phyloP scores from a whole-genome alignment of 495 filamentous ascomycete species.

The Penicillium steckii region DNA sequence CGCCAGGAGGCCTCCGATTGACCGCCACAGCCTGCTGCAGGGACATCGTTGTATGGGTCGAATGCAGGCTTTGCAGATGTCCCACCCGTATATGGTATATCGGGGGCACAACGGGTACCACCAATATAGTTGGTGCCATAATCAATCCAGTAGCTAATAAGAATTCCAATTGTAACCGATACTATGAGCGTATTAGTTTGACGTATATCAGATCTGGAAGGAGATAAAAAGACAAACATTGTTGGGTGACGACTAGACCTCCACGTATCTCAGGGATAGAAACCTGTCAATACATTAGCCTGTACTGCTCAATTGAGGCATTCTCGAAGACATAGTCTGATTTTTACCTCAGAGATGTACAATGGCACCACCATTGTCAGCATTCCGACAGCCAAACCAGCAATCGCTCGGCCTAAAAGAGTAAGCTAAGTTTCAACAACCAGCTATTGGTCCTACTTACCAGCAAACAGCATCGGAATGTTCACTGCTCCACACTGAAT shows the following conservation, averaged over 20 bases:
- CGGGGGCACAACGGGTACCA: conserved; percentile 38
- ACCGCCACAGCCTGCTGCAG: conserved; percentile 33
- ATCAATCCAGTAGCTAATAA: conserved; percentile 83
- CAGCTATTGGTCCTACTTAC: conserved; percentile 28
- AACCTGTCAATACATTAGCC: conserved; percentile 26
- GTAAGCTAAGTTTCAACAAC: neutral
- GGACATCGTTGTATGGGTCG: conserved; percentile 44
- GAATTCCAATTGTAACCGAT: conserved; percentile 81
- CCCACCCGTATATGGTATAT: conserved; percentile 66
- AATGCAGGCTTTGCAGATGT: conserved; percentile 42
- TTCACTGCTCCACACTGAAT: conserved; percentile 59
- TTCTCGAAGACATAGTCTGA: neutral
- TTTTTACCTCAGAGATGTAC: conserved; percentile 34
- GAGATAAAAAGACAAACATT: conserved; percentile 47
- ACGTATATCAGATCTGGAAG: neutral
- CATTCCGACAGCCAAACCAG: conserved; percentile 45
- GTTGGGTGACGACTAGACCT: conserved; percentile 73
- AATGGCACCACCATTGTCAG: conserved; percentile 46
- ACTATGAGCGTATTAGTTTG: conserved; percentile 26
- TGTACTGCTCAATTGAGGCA: neutral
- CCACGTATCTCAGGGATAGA: conserved; percentile 62
- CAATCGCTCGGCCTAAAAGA: conserved; percentile 67
- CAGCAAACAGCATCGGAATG: conserved; percentile 66
- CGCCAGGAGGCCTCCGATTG: conserved; percentile 74
- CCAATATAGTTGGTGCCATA: conserved; percentile 51